Percentiles rank a stretch among this genome's conserved stretches.
phyloP scores from a whole-genome alignment of 257 asterid genomes.

The Cinchona pubescens region DNA sequence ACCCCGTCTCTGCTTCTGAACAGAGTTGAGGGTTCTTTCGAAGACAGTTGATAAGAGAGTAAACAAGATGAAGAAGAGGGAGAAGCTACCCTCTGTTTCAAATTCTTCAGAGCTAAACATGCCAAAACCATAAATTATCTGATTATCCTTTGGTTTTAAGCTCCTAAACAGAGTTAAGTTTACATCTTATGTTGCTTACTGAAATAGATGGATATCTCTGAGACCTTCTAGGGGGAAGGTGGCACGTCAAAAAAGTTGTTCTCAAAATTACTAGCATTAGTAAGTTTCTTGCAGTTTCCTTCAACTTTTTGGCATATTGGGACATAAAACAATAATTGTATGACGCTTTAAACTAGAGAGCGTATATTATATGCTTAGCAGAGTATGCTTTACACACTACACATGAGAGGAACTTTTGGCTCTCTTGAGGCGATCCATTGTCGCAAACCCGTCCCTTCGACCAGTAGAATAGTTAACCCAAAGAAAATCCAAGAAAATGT shows the following conservation, averaged over 20 bases:
- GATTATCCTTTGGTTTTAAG: not conserved
- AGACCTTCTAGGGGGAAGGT: conserved; percentile 10
- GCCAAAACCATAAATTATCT: conserved; percentile 28
- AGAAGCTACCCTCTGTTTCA: conserved; percentile 21
- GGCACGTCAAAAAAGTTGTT: not conserved
- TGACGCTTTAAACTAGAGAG: not conserved
- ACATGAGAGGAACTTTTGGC: not conserved
- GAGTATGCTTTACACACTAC: too few relatives aligned
- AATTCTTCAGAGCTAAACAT: conserved; percentile 27
- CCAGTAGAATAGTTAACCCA: not conserved
- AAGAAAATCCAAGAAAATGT: too few relatives aligned
- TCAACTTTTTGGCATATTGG: not conserved
- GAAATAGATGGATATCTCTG: not conserved
- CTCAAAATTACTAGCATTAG: not conserved
- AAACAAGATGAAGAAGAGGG: conserved; percentile 15
- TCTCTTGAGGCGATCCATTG: not conserved
- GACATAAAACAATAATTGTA: not conserved
- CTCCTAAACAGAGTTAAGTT: not conserved
- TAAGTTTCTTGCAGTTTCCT: conserved; percentile 9
- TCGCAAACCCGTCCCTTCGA: not conserved
- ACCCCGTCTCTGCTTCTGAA: conserved; percentile 24
- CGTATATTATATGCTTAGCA: too few relatives aligned
- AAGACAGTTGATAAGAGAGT: not conserved
- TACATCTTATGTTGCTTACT: not conserved
- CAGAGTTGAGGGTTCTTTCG: conserved; percentile 3